Evolutionary conservation across 1,284 basidiomycete genomes (phyloP).

Genomic region (Trametes pubescens): DNA sequence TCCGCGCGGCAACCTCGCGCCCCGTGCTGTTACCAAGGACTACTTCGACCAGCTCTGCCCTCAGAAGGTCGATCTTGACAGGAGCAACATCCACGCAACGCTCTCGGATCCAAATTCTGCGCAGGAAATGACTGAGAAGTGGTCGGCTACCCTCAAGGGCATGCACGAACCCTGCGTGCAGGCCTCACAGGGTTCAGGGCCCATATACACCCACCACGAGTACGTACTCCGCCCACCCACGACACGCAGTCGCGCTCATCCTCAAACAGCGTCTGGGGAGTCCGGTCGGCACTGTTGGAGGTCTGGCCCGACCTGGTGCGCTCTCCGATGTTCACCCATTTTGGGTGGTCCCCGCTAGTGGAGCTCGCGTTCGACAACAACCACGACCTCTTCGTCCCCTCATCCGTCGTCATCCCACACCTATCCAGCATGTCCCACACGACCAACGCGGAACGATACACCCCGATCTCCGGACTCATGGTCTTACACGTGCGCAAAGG

Average conservation of each 20-base stretch:
- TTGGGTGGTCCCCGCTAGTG: slow-evolving; percentile 52
- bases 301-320: slow-evolving; percentile 47
- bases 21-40: slow-evolving; percentile 45
- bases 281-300: slow-evolving; percentile 43
- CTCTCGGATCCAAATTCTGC: slow-evolving; percentile 14
- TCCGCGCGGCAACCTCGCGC: slow-evolving; percentile 39
- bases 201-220: slow-evolving; percentile 45
- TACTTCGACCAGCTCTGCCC: slow-evolving; percentile 52
- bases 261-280: slow-evolving; percentile 37
- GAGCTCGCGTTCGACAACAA: slow-evolving; percentile 49
- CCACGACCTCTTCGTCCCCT: slow-evolving; percentile 43
- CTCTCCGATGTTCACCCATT: slow-evolving; percentile 48
- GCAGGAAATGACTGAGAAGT: slow-evolving; percentile 55
- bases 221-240: background rate
- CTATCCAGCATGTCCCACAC: slow-evolving; percentile 25
- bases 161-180: slow-evolving; percentile 45
- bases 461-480: slow-evolving; percentile 52
- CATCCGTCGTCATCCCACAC: slow-evolving; percentile 17
- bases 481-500: slow-evolving; percentile 69
- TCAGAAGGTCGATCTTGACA: slow-evolving; percentile 38
- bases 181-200: slow-evolving; percentile 25
- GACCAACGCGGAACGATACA: slow-evolving; percentile 32
- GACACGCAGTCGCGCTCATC: background rate
- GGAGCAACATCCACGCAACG: slow-evolving; percentile 24
- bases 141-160: slow-evolving; percentile 56